These are phyloP conservation scores for Nevesoporus exiguus DNA, from an alignment of 768 basidiomycete species.

Conservation along the genomic window DNA sequence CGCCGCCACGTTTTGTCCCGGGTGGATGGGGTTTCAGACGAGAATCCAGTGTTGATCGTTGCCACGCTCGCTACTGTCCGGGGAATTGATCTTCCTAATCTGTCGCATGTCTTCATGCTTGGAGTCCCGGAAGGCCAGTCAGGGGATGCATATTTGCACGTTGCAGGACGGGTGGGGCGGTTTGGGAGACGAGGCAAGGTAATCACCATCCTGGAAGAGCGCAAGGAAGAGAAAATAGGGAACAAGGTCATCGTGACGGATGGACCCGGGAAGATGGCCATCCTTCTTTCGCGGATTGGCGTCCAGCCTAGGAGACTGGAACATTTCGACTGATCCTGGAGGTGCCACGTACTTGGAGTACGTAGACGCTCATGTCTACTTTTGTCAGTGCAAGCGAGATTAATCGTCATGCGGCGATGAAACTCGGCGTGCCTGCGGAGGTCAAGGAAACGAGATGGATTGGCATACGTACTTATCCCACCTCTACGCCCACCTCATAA, in stretches of 20 bases:
- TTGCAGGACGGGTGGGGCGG: constrained; percentile 73
- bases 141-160: constrained; percentile 64
- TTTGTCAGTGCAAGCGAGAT: background rate
- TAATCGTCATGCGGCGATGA: constrained; percentile 1
- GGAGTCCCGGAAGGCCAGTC: constrained; percentile 53
- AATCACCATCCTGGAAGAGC: constrained; percentile 52
- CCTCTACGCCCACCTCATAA: constrained; percentile 7
- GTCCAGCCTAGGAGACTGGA: constrained; percentile 45
- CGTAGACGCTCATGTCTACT: background rate
- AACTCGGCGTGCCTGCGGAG: constrained; percentile 20
- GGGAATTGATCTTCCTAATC: constrained; percentile 66
- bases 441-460: constrained; percentile 6
- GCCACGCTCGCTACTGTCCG: constrained; percentile 66
- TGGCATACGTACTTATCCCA: background rate
- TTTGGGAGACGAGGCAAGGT: constrained; percentile 67
- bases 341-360: background rate
- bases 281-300: constrained; percentile 44
- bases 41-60: constrained; percentile 63
- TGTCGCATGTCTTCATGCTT: constrained; percentile 73
- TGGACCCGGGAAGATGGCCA: constrained; percentile 39
- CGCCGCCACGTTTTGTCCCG: constrained; percentile 41
- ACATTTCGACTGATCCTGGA: constrained; percentile 40
- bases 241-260: constrained; percentile 29
- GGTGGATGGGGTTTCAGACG: constrained; percentile 31
- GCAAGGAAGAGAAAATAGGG: constrained; percentile 29